Evolutionary conservation across 2,329 filamentous ascomycete species (phyloP).

Genomic region (Podosphaera xanthii): DNA sequence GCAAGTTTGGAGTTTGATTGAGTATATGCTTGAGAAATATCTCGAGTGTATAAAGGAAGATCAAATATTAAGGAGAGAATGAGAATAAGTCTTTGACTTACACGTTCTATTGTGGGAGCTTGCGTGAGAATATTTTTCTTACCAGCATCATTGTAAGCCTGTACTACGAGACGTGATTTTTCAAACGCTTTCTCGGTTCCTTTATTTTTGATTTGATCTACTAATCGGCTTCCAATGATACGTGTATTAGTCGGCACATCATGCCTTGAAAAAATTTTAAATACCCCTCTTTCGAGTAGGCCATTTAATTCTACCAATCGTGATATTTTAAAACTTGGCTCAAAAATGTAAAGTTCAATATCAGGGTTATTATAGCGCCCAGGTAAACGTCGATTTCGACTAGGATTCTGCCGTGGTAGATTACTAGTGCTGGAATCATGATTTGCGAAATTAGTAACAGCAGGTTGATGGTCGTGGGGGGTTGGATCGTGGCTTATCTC

Average conservation of each 20-base stretch:
- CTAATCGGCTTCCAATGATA: background rate
- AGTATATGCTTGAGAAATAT: background rate
- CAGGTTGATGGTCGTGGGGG: no score
- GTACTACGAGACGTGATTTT: background rate
- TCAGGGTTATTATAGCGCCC: no score
- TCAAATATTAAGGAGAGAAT: background rate
- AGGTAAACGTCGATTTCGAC: background rate
- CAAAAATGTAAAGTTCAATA: background rate
- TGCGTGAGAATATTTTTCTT: background rate
- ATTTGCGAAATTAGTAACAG: no score
- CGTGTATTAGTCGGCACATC: no score
- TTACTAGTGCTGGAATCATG: no score
- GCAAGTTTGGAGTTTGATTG: background rate
- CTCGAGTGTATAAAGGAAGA: background rate
- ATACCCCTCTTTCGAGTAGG: no score
- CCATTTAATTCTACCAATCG: no score
- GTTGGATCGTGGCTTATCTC: no score
- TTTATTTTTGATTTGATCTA: background rate
- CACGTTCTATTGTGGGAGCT: background rate
- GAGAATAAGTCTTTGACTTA: background rate
- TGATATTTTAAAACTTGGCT: no score
- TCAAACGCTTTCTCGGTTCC: background rate
- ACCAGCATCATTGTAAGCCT: background rate
- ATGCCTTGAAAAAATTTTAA: no score
- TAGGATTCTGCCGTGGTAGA: background rate